phyloP scores from a whole-genome alignment of 1,284 basidiomycete genomes.

The Ceratobasidium sp. region DNA sequence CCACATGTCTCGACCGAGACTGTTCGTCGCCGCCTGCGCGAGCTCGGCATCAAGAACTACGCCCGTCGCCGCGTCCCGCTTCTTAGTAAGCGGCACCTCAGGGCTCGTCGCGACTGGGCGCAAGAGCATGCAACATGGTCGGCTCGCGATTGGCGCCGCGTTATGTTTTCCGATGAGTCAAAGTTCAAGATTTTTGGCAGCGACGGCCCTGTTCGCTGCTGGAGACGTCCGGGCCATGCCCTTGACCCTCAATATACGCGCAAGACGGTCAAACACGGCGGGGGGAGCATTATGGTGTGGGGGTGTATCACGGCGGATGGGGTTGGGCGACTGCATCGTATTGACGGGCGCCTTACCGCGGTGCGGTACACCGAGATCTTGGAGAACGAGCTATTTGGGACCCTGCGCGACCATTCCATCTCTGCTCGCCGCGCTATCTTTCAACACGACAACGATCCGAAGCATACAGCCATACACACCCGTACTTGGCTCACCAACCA shows the following conservation, averaged over 20 bases:
- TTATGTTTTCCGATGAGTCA: conserved; percentile 16
- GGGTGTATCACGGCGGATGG: neutral
- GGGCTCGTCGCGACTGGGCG: conserved; percentile 3
- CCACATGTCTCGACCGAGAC: conserved; percentile 3
- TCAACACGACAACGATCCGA: conserved; percentile 31
- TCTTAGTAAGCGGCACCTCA: neutral
- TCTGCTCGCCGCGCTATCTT: neutral
- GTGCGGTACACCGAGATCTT: conserved; percentile 8
- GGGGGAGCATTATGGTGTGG: conserved; percentile 20
- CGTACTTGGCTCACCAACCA: neutral
- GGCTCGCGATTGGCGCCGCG: neutral
- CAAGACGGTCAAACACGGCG: conserved; percentile 21
- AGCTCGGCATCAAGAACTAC: conserved; percentile 2
- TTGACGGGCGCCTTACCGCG: neutral
- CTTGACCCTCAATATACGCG: neutral
- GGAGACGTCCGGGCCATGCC: neutral
- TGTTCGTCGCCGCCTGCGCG: neutral
- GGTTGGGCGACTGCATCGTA: neutral
- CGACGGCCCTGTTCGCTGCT: conserved; percentile 1
- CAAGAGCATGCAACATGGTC: conserved; percentile 28
- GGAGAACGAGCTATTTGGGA: neutral
- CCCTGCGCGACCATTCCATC: neutral
- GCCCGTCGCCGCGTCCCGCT: neutral
- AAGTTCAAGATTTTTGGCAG: conserved; percentile 9
- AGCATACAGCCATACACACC: conserved; percentile 18